A percentile compares a stretch with the other conserved stretches of the same genome.
These are phyloP conservation scores for Ogataea pilisensis DNA, from an alignment of 805 yeast genomes.

Conservation along the genomic window DNA sequence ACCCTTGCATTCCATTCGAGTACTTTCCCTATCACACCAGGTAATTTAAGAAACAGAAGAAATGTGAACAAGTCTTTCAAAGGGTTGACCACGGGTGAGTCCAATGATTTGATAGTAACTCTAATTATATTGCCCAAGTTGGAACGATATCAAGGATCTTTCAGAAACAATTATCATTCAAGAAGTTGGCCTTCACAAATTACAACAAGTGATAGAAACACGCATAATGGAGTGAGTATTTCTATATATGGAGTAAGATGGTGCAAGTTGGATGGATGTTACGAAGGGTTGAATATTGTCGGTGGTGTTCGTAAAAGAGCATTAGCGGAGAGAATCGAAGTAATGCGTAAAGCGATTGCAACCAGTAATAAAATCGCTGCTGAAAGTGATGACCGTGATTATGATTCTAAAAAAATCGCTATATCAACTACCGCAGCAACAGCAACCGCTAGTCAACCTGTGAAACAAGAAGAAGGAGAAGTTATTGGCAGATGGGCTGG, in stretches of 20 bases:
- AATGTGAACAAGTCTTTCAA: slow-evolving; percentile 29
- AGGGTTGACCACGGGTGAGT: slow-evolving; percentile 21
- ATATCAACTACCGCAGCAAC: neutral
- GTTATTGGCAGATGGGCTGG: slow-evolving; percentile 11
- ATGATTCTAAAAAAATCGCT: neutral
- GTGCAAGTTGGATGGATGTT: slow-evolving; percentile 31
- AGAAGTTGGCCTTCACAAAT: slow-evolving; percentile 81
- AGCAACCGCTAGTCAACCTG: neutral
- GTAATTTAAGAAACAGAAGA: slow-evolving; percentile 32
- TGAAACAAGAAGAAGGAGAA: slow-evolving; percentile 3
- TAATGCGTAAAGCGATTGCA: slow-evolving; percentile 8
- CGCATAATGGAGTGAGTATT: slow-evolving; percentile 67
- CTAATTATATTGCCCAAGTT: slow-evolving; percentile 66
- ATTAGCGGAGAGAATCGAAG: slow-evolving; percentile 21
- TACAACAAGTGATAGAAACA: slow-evolving; percentile 14
- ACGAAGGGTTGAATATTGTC: slow-evolving; percentile 12
- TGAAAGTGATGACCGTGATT: neutral
- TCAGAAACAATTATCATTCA: slow-evolving; percentile 65
- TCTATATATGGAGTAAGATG: slow-evolving; percentile 56
- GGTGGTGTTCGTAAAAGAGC: slow-evolving; percentile 19
- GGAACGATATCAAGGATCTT: slow-evolving; percentile 58
- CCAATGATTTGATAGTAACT: slow-evolving; percentile 53
- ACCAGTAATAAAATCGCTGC: neutral
- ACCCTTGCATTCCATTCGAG: slow-evolving; percentile 15
- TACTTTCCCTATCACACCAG: slow-evolving; percentile 35